Conservation (phyloP, 768 basidiomycete species). For the Rhizopogon sp. region DNA sequence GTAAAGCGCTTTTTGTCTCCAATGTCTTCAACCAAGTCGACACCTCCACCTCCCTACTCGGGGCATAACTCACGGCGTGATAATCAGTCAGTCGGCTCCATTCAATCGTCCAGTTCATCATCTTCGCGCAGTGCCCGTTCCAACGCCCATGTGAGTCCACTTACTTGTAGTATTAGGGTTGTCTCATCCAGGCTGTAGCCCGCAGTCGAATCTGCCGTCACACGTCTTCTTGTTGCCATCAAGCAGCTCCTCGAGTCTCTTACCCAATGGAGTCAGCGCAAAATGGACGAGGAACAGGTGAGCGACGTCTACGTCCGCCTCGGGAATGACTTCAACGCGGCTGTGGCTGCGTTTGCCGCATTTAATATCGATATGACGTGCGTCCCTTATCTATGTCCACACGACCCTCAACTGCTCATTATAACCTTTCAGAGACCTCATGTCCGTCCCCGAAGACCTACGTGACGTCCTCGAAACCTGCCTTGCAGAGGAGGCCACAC, state of each 20-base stretch:
- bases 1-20: background rate
- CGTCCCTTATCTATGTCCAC: conserved; percentile 28
- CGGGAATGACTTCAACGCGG: conserved; percentile 96
- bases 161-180: conserved; percentile 6
- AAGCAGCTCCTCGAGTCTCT: conserved; percentile 91
- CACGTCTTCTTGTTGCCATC: conserved; percentile 88
- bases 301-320: conserved; percentile 96
- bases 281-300: conserved; percentile 73
- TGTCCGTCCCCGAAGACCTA: conserved; percentile 84
- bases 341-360: conserved; percentile 80
- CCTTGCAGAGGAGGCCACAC: conserved; percentile 84
- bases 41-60: conserved; percentile 16
- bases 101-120: conserved; percentile 29
- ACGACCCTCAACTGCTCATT: conserved; percentile 6
- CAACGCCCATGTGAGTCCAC: conserved; percentile 20
- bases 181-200: conserved; percentile 38
- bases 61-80: conserved; percentile 49
- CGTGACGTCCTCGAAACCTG: conserved; percentile 86
- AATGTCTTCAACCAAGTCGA: conserved; percentile 14
- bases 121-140: conserved; percentile 17
- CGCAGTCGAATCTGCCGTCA: conserved; percentile 87
- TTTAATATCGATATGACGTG: conserved; percentile 91
- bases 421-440: conserved; percentile 62
- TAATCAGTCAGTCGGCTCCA: conserved; percentile 47
- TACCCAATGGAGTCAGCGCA: conserved; percentile 74